Evolutionary conservation across 345 rosid species (phyloP).

Genomic region (Citrus mangshanensis): DNA sequence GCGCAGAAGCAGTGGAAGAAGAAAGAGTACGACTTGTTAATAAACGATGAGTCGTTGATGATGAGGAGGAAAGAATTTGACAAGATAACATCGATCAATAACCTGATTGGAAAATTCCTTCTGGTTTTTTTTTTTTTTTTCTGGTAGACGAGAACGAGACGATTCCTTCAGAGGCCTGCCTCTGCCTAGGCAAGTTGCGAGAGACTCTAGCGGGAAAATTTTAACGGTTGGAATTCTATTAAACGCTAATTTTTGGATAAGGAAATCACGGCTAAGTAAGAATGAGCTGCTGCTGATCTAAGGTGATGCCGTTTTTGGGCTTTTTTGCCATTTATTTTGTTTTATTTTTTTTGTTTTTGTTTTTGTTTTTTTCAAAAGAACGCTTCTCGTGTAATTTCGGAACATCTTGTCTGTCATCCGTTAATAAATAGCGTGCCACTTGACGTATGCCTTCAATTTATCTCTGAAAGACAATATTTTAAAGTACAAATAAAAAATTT

Average conservation of each 20-base stretch:
- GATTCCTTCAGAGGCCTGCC: background rate
- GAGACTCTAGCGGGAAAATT: conserved; percentile 17
- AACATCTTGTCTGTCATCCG: too few species aligned
- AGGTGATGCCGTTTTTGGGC: background rate
- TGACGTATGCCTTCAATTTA: too few species aligned
- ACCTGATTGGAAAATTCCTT: background rate
- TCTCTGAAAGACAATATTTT: too few species aligned
- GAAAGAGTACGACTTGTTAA: conserved; percentile 7
- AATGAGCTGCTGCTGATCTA: background rate
- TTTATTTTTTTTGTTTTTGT: too few species aligned
- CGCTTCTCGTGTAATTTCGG: too few species aligned
- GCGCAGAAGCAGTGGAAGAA: conserved; percentile 10
- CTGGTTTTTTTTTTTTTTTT: background rate
- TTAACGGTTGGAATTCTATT: conserved; percentile 38
- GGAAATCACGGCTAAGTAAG: background rate
- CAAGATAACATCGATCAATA: conserved; percentile 34
- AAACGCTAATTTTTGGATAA: conserved; percentile 23
- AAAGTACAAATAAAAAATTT: too few species aligned
- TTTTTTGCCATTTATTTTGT: too few species aligned
- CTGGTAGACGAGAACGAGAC: background rate
- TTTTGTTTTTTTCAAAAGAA: too few species aligned
- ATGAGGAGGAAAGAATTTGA: conserved; percentile 36
- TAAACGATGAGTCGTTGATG: conserved; percentile 4
- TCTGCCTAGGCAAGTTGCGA: background rate
- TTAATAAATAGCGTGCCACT: too few species aligned